Percentiles rank a stretch among this genome's conserved stretches.
Evolutionary conservation across 441 rosid genomes (phyloP).

Genomic region (Raphanus hybrid): DNA sequence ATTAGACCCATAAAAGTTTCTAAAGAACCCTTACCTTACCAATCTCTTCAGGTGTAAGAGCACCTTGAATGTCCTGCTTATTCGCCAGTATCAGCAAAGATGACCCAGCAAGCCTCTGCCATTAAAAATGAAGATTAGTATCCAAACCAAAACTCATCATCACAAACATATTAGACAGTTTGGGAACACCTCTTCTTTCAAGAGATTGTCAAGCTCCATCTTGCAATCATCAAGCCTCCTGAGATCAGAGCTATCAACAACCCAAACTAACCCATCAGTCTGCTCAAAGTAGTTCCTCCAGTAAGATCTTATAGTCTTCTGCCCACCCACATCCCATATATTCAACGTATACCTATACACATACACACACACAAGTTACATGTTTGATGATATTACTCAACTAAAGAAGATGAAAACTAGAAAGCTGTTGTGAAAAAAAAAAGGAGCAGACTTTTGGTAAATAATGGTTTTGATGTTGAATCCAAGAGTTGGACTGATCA

Average conservation of each 20-base stretch:
- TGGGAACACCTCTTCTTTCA: constrained; percentile 80
- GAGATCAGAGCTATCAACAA: constrained; percentile 94
- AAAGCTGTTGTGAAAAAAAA: background rate
- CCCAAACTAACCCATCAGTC: constrained; percentile 98
- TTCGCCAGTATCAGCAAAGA: too few species aligned
- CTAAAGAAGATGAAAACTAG: background rate
- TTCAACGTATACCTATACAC: constrained; percentile 69
- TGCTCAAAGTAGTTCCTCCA: constrained; percentile 99
- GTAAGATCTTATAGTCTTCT: constrained; percentile 91
- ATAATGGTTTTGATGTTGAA: constrained; percentile 88
- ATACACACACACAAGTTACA: constrained; percentile 17
- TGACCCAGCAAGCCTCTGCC: too few species aligned
- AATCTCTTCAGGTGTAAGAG: too few species aligned
- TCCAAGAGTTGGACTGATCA: constrained; percentile 92
- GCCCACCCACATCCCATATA: constrained; percentile 98
- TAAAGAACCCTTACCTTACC: too few species aligned
- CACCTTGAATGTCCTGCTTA: too few species aligned
- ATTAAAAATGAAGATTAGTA: too few species aligned
- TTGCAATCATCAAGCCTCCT: constrained; percentile 93
- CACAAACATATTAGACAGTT: background rate
- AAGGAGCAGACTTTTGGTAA: constrained; percentile 54
- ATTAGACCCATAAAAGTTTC: background rate
- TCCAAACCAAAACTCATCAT: background rate
- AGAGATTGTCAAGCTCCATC: constrained; percentile 87
- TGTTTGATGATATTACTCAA: constrained; percentile 3